Conservation (phyloP, 176 grass and related monocot genomes). For the Tillandsia leiboldiana region DNA sequence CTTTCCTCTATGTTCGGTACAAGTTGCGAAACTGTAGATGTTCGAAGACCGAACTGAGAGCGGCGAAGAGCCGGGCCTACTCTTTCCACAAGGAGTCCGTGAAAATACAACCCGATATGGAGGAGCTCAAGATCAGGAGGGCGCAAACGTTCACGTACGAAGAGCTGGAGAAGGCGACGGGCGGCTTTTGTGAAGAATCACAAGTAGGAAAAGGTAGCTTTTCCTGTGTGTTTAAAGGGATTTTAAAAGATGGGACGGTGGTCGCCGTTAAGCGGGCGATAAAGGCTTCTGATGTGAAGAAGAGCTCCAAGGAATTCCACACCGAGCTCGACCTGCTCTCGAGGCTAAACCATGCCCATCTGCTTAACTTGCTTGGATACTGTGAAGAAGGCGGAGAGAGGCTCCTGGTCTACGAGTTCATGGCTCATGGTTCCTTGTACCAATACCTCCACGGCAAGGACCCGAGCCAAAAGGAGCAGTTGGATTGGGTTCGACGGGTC, state of each 20-base stretch:
- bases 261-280: constrained; percentile 90
- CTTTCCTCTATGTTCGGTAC: constrained; percentile 63
- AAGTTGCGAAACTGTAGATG: constrained; percentile 60
- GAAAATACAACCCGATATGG: constrained; percentile 71
- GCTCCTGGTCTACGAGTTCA: constrained; percentile 93
- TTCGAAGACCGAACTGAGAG: constrained; percentile 40
- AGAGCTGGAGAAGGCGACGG: constrained; percentile 75
- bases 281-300: constrained; percentile 83
- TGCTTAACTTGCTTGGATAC: constrained; percentile 88
- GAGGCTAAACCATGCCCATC: constrained; percentile 90
- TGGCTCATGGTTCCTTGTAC: constrained; percentile 93
- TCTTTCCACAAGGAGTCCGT: constrained; percentile 78
- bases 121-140: constrained; percentile 79
- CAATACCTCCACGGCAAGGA: constrained; percentile 89
- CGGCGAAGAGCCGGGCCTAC: constrained; percentile 44
- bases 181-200: constrained; percentile 69
- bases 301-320: constrained; percentile 92
- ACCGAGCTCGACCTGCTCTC: constrained; percentile 90
- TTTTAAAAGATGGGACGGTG: constrained; percentile 73
- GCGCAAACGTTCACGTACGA: constrained; percentile 74
- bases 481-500: constrained; percentile 78
- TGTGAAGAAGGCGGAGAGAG: constrained; percentile 91
- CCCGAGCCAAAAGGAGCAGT: constrained; percentile 42
- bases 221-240: constrained; percentile 88
- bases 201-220: constrained; percentile 89